Conservation (phyloP, 2,329 filamentous ascomycete genomes). For the Diplodia mutila region DNA sequence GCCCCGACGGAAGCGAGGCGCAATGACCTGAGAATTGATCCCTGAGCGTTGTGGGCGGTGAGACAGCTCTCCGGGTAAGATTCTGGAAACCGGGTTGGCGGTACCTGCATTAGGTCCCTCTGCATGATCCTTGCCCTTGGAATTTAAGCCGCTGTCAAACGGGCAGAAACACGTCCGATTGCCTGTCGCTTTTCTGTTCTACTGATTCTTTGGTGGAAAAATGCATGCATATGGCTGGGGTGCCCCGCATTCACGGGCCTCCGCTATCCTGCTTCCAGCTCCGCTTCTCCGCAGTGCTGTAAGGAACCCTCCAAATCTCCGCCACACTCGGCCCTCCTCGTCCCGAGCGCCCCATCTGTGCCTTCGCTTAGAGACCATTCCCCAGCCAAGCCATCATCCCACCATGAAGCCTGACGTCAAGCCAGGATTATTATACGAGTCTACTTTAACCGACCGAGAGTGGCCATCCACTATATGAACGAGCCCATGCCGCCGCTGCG, state of each 20-base stretch:
- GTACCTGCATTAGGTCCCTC: background rate
- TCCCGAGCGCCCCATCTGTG: background rate
- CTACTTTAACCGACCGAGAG: background rate
- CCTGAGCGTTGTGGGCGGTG: background rate
- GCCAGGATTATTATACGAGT: background rate
- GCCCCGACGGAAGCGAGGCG: background rate
- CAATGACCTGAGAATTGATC: background rate
- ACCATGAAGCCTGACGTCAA: background rate
- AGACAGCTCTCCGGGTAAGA: background rate
- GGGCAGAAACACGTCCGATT: background rate
- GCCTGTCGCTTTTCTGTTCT: background rate
- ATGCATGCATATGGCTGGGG: background rate
- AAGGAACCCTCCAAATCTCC: background rate
- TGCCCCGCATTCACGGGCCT: conserved; percentile 11
- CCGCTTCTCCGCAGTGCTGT: background rate
- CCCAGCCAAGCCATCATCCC: background rate
- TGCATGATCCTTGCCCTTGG: background rate
- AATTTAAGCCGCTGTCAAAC: background rate
- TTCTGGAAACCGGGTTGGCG: background rate
- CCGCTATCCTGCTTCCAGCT: background rate
- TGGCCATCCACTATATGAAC: conserved; percentile 9
- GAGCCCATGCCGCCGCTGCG: background rate
- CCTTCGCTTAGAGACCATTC: background rate
- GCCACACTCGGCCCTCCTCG: background rate
- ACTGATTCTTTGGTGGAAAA: conserved; percentile 10